Evolutionary conservation across 2,329 filamentous ascomycete genomes (phyloP).

Genomic region (Diaporthe ampelina): DNA sequence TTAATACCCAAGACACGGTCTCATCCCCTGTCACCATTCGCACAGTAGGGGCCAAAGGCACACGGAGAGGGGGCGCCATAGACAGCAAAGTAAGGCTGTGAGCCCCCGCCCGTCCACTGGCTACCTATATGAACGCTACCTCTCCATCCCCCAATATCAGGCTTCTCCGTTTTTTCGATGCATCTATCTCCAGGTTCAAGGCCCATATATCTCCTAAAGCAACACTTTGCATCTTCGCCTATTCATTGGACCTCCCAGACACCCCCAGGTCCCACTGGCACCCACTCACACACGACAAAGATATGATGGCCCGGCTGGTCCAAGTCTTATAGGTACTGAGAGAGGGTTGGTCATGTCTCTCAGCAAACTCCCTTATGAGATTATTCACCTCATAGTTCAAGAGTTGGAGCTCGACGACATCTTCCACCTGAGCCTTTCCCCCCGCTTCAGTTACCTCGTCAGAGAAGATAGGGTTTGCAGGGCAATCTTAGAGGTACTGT

Average conservation of each 20-base stretch:
- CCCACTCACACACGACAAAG: not conserved
- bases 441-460: slow-evolving; percentile 65
- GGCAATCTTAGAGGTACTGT: slow-evolving; percentile 68
- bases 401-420: slow-evolving; percentile 70
- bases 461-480: slow-evolving; percentile 69
- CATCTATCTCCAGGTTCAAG: not conserved
- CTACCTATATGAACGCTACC: not conserved
- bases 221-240: not conserved
- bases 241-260: too few relatives aligned
- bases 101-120: not conserved
- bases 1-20: too few relatives aligned
- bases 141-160: not conserved
- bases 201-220: not conserved
- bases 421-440: slow-evolving; percentile 67
- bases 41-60: too few relatives aligned
- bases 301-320: slow-evolving; percentile 25
- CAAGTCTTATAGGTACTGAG: not conserved
- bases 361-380: slow-evolving; percentile 70
- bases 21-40: too few relatives aligned
- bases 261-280: not conserved
- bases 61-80: too few relatives aligned
- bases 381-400: slow-evolving; percentile 71
- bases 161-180: not conserved
- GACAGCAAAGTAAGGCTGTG: too few relatives aligned
- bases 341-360: slow-evolving; percentile 49